A percentile compares a stretch with the other conserved stretches of the same genome.
Conservation (phyloP, 345 rosid species). For the Brassica incana region DNA sequence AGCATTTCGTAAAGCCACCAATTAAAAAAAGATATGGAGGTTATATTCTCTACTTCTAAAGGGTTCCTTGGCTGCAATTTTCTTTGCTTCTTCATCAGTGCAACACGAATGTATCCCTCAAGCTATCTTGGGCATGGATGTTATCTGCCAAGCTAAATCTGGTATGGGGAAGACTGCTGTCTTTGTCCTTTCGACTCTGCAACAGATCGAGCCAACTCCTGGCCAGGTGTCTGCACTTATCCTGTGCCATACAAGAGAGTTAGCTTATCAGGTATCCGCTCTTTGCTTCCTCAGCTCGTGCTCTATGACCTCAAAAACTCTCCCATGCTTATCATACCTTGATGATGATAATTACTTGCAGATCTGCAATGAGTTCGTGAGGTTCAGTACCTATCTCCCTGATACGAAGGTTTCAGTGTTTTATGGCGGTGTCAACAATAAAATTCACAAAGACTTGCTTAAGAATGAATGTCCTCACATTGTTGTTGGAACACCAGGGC, state of each 20-base stretch:
- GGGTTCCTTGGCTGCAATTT: slow-evolving; percentile 76
- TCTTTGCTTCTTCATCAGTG: slow-evolving; percentile 85
- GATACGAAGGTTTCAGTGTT: slow-evolving; percentile 93
- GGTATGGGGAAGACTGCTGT: slow-evolving; percentile 99
- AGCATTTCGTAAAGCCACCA: slow-evolving; percentile 64
- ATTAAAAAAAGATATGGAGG: slow-evolving; percentile 59
- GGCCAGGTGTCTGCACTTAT: slow-evolving; percentile 97
- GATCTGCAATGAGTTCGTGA: slow-evolving; percentile 96
- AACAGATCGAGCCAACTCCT: slow-evolving; percentile 86
- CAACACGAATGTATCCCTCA: slow-evolving; percentile 99
- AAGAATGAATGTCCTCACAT: slow-evolving; percentile 99
- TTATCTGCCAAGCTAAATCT: slow-evolving; percentile 98
- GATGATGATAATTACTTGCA: slow-evolving; percentile 26
- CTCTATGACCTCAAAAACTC: background rate
- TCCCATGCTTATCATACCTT: background rate
- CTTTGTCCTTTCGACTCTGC: slow-evolving; percentile 85
- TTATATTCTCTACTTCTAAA: slow-evolving; percentile 75
- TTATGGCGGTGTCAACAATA: slow-evolving; percentile 93
- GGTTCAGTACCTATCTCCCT: slow-evolving; percentile 93
- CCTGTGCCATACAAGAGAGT: slow-evolving; percentile 91
- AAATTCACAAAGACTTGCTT: slow-evolving; percentile 83
- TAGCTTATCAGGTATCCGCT: slow-evolving; percentile 83
- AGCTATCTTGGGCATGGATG: slow-evolving; percentile 98
- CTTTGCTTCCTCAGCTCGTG: background rate
- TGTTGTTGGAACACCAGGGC: slow-evolving; percentile 99